Evolutionary conservation across 2,329 filamentous ascomycete genomes (phyloP).

Genomic region (Malbranchea zuffiana): DNA sequence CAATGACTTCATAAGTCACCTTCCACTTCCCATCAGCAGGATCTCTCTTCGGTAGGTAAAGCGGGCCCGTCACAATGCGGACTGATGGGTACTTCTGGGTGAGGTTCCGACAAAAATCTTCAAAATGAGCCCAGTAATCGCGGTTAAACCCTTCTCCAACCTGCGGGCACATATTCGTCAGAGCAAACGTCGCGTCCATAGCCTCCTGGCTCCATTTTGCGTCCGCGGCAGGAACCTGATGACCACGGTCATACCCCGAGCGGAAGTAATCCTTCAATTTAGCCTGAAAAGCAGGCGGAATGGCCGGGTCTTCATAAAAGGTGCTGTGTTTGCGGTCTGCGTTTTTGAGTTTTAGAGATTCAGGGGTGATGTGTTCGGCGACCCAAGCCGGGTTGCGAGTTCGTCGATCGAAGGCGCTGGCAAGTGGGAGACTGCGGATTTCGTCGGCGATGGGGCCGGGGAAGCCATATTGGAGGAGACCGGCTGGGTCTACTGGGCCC

Average conservation of each 20-base stretch:
- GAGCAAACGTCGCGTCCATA: conserved; percentile 89
- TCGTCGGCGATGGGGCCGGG: conserved; percentile 82
- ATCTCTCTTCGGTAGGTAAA: conserved; percentile 83
- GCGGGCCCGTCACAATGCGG: conserved; percentile 79
- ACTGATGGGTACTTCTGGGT: conserved; percentile 74
- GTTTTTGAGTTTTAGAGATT: conserved; percentile 61
- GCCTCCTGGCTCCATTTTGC: conserved; percentile 89
- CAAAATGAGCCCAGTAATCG: conserved; percentile 98
- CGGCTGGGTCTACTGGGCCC: conserved; percentile 57
- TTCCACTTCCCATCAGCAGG: conserved; percentile 84
- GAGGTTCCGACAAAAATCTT: conserved; percentile 86
- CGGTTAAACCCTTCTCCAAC: conserved; percentile 97
- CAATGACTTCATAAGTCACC: conserved; percentile 91
- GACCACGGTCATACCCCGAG: conserved; percentile 87
- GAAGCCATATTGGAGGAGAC: conserved; percentile 78
- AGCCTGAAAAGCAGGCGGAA: conserved; percentile 80
- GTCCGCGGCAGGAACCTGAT: conserved; percentile 94
- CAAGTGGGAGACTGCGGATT: conserved; percentile 61
- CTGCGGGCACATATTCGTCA: conserved; percentile 97
- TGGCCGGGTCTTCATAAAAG: conserved; percentile 69
- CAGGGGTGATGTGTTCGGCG: conserved; percentile 87
- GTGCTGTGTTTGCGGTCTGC: conserved; percentile 74
- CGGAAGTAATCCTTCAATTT: conserved; percentile 89
- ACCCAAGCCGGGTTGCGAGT: conserved; percentile 91
- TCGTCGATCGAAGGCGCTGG: conserved; percentile 82